Percentiles rank a stretch among this genome's conserved stretches.
Conservation (phyloP, 805 yeast species). For the Jamesozyma gamospora region DNA sequence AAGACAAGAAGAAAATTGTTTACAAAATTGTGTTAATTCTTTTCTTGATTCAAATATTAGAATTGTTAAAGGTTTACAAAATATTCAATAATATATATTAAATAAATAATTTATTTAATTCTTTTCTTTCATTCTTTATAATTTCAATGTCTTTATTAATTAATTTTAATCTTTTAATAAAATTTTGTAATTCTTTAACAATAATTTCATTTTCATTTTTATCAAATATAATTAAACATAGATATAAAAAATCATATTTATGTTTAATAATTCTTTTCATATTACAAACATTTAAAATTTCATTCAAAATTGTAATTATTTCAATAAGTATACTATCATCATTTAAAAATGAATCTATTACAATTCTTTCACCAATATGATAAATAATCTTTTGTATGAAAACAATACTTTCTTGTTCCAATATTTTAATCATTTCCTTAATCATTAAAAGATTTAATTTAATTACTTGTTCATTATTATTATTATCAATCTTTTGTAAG, state of each 20-base stretch:
- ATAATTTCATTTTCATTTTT: constrained; percentile 23
- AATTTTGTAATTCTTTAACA: too few relatives aligned
- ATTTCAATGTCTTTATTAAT: neutral
- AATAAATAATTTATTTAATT: neutral
- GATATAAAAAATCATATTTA: constrained; percentile 18
- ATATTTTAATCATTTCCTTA: neutral
- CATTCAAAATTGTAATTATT: constrained; percentile 2
- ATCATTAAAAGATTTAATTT: constrained; percentile 6
- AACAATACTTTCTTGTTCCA: constrained; percentile 7
- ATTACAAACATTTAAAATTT: constrained; percentile 9
- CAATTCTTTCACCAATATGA: constrained; percentile 20
- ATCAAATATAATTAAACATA: constrained; percentile 13
- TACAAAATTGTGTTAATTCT: constrained; percentile 72
- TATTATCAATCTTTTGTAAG: constrained; percentile 16
- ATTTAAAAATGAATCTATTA: constrained; percentile 21
- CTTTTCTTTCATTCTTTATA: neutral
- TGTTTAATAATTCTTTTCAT: constrained; percentile 17
- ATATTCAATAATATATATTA: constrained; percentile 18
- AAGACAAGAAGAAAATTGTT: constrained; percentile 56
- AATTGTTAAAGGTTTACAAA: constrained; percentile 50
- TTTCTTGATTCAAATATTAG: constrained; percentile 81
- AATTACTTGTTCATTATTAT: constrained; percentile 15
- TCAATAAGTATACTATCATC: constrained; percentile 6
- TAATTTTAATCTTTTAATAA: neutral
- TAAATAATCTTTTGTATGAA: constrained; percentile 20